Evolutionary conservation across 306 rosid genomes (phyloP), one percentile per base, ranked within the genome.

Genomic region (Lathyrus sativus): DNA sequence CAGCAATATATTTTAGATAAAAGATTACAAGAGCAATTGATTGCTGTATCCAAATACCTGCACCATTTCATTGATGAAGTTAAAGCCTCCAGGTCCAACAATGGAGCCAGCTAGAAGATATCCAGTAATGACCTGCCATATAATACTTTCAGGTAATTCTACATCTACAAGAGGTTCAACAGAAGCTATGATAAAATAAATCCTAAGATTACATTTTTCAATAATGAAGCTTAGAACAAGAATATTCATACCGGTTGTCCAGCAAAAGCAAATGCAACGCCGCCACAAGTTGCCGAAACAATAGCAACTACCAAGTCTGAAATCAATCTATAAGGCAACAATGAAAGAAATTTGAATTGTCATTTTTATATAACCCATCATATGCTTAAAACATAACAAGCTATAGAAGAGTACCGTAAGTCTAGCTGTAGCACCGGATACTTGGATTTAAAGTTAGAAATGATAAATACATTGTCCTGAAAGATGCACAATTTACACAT

Each of bases 271-370:
- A 95, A 90, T 31, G 96, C 97, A 80, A 95, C 87, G 29, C 99
- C 99, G 11, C 97, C 92, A 72, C 97, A 95, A 53, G 99, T 95
- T 51, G 99, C 99, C 44, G 99, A 95, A 59, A 95, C 99, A 78
- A 95, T 88, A 72, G 95, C 95, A 44, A 90, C 91, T 37, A 95
- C 99, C 68, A 95, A 80, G 79, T 95, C 97, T 49, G 96, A 95
- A 78, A 95, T 88, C 85, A 95, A 80, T 69, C 96, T 95, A 81
- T 66, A 82, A 54, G 65, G 67, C 68, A 72, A 72, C 26, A 50
- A 39, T 41, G 69, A 71, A 67, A 49, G 64, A 73, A 66, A 38
- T 46, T 78, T 4, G 33, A 65, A 71, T 46, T 78, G 81, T 62
- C 62, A 11, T 24, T 62, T 62, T 19, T 39, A 55, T 62, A 46